phyloP scores from a whole-genome alignment of 139 green algal genomes.

The Yamagishiella unicocca region DNA sequence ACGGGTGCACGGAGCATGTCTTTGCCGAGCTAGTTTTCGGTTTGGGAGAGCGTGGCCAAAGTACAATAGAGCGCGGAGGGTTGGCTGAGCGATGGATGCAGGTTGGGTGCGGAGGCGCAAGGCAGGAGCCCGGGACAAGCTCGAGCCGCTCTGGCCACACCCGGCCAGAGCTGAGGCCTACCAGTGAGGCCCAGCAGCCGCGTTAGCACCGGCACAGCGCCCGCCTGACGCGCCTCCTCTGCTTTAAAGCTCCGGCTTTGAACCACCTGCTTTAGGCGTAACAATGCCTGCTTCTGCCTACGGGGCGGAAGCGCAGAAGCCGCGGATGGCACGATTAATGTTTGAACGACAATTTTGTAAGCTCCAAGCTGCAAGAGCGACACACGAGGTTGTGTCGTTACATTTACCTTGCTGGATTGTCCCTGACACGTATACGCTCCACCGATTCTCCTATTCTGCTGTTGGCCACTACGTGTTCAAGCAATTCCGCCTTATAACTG shows the following conservation, averaged over 20 bases:
- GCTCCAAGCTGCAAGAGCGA: no score
- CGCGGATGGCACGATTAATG: background rate
- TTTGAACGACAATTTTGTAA: no score
- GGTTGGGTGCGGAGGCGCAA: no score
- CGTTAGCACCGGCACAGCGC: conserved; percentile 39
- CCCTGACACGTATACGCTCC: conserved; percentile 47
- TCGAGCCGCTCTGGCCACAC: background rate
- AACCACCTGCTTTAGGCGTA: conserved; percentile 52
- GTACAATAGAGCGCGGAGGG: no score
- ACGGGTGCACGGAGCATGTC: no score
- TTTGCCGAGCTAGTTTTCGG: no score
- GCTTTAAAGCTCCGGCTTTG: conserved; percentile 46
- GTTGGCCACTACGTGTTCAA: conserved; percentile 76
- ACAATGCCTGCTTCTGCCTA: conserved; percentile 60
- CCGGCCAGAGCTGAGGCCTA: background rate
- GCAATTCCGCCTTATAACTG: conserved; percentile 63
- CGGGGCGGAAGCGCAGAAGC: background rate
- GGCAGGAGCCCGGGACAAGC: no score
- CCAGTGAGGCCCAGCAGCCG: conserved; percentile 43
- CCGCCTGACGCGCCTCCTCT: conserved; percentile 52
- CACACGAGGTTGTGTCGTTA: background rate
- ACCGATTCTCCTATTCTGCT: conserved; percentile 69
- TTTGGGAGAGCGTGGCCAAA: no score
- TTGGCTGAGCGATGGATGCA: no score
- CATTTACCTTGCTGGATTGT: background rate